Evolutionary conservation across 345 rosid genomes (phyloP).

Genomic region (Eucalyptus dawsonii): DNA sequence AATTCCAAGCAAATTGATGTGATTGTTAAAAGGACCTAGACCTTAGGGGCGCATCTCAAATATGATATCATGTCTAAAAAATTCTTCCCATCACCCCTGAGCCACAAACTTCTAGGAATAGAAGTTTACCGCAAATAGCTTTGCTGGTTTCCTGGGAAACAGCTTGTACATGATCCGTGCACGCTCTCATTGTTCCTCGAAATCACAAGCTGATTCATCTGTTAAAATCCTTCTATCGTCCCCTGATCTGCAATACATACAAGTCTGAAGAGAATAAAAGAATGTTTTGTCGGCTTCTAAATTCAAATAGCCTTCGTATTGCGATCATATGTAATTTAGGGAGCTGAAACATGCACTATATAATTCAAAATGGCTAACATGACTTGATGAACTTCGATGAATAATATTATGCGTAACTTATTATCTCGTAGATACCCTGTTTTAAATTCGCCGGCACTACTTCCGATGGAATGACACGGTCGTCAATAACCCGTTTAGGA

Average conservation of each 20-base stretch:
- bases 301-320: neutral
- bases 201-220: neutral
- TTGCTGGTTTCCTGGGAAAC: neutral
- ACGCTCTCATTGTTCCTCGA: neutral
- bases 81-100: too few relatives aligned
- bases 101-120: too few relatives aligned
- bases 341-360: neutral
- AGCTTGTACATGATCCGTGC: neutral
- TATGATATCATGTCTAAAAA: too few relatives aligned
- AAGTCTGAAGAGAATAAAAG: neutral
- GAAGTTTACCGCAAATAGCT: neutral
- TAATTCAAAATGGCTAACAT: neutral
- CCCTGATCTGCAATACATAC: neutral
- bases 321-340: neutral
- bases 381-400: neutral
- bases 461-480: neutral
- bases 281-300: neutral
- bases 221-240: neutral
- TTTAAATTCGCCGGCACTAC: neutral
- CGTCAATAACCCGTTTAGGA: neutral
- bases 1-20: neutral
- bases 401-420: neutral
- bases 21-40: too few relatives aligned
- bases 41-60: too few relatives aligned
- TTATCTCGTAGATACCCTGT: neutral